phyloP scores from a whole-genome alignment of 75 land plant species.

The Cryptomeria japonica region DNA sequence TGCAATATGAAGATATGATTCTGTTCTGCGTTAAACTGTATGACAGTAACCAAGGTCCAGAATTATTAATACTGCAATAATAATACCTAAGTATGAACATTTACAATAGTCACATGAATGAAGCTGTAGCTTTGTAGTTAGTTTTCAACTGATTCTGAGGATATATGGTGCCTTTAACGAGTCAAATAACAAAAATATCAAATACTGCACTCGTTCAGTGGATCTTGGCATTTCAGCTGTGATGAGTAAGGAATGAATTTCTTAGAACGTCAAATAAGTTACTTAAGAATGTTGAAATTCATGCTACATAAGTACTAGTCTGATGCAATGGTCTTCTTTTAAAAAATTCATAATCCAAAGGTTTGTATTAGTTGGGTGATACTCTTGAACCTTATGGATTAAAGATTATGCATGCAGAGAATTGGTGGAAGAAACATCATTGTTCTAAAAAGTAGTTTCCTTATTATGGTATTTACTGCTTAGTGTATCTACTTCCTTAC shows the following conservation, averaged over 20 bases:
- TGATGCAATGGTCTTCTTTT: not conserved
- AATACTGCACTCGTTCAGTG: too few relatives aligned
- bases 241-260: not conserved
- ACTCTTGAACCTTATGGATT: conserved; percentile 2
- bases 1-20: too few relatives aligned
- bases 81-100: too few relatives aligned
- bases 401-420: not conserved
- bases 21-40: too few relatives aligned
- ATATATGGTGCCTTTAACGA: too few relatives aligned
- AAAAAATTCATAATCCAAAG: not conserved
- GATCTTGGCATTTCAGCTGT: too few relatives aligned
- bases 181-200: too few relatives aligned
- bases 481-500: not conserved
- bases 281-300: not conserved
- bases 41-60: too few relatives aligned
- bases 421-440: not conserved
- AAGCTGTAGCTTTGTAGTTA: too few relatives aligned
- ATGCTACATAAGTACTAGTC: not conserved
- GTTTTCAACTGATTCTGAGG: too few relatives aligned
- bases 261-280: not conserved
- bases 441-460: not conserved
- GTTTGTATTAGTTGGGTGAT: not conserved
- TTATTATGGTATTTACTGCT: not conserved
- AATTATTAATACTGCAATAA: too few relatives aligned
- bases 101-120: too few relatives aligned